Conservation (phyloP, 1,284 basidiomycete genomes). For the Cystobasidium sp. region DNA sequence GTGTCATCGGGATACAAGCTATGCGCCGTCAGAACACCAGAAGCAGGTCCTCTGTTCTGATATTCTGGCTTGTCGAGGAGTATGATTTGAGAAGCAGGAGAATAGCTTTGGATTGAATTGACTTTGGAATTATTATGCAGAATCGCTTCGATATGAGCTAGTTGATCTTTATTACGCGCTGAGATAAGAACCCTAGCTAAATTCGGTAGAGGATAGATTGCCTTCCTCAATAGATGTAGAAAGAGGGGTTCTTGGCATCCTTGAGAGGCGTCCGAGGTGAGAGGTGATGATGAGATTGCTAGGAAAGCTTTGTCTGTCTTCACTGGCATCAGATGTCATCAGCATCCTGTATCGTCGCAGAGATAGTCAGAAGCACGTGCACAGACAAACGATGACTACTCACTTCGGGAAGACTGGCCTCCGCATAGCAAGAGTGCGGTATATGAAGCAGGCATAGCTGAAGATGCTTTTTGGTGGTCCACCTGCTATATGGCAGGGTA, state of each 20-base stretch:
- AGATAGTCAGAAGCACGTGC: too few relatives aligned
- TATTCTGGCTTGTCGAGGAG: slow-evolving; percentile 7
- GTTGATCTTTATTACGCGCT: slow-evolving; percentile 18
- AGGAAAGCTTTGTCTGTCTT: slow-evolving; percentile 33
- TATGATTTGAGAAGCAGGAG: neutral
- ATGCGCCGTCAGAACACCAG: slow-evolving; percentile 28
- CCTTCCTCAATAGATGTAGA: slow-evolving; percentile 10
- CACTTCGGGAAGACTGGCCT: slow-evolving; percentile 24
- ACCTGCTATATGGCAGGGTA: too few relatives aligned
- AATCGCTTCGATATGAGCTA: neutral
- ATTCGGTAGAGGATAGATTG: neutral
- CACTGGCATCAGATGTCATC: slow-evolving; percentile 10
- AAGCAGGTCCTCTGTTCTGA: slow-evolving; percentile 19
- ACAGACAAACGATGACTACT: neutral
- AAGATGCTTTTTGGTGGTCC: too few relatives aligned
- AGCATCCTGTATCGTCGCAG: neutral
- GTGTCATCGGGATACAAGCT: neutral
- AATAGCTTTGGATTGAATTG: neutral
- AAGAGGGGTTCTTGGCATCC: slow-evolving; percentile 11
- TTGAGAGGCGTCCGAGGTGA: neutral
- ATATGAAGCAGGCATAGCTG: neutral
- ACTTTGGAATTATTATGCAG: too few relatives aligned
- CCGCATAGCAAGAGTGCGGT: slow-evolving; percentile 22
- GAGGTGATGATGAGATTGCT: neutral
- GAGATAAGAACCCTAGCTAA: slow-evolving; percentile 18